Conservation (phyloP, 306 rosid genomes). For the Citrullus colocynthis region DNA sequence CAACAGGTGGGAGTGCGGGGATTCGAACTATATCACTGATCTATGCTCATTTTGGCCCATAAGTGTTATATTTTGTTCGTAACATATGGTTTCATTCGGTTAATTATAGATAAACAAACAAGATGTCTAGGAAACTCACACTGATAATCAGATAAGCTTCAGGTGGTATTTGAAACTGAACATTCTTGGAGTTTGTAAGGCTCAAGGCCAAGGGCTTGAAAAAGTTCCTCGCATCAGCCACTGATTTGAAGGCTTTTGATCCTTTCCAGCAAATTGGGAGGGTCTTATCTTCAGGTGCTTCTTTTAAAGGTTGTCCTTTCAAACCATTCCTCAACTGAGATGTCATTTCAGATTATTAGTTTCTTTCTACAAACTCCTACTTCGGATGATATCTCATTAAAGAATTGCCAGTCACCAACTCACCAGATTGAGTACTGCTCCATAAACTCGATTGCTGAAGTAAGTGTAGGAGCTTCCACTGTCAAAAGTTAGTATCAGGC, state of each 20-base stretch:
- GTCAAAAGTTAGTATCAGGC: constrained; percentile 46
- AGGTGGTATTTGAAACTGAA: constrained; percentile 37
- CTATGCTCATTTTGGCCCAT: no score
- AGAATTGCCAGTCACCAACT: constrained; percentile 10
- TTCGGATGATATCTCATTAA: neutral
- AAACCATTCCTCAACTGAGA: constrained; percentile 41
- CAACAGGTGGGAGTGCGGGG: no score
- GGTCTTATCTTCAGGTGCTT: constrained; percentile 25
- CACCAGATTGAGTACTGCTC: constrained; percentile 32
- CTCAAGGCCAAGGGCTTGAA: constrained; percentile 46
- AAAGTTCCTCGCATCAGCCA: constrained; percentile 24
- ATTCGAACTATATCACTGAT: no score
- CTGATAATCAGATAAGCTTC: constrained; percentile 50
- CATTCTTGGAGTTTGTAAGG: constrained; percentile 28
- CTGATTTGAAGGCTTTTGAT: constrained; percentile 36
- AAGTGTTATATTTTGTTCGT: neutral
- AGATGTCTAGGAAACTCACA: constrained; percentile 21
- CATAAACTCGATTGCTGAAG: constrained; percentile 39
- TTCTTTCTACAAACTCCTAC: neutral
- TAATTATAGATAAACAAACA: neutral
- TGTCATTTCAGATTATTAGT: neutral
- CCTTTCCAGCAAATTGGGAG: constrained; percentile 80
- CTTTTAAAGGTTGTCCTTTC: constrained; percentile 39
- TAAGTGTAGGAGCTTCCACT: constrained; percentile 88
- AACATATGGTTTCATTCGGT: neutral